Evolutionary conservation across 352 stramenopile genomes (phyloP).

Genomic region (Phytophthora kernoviae): DNA sequence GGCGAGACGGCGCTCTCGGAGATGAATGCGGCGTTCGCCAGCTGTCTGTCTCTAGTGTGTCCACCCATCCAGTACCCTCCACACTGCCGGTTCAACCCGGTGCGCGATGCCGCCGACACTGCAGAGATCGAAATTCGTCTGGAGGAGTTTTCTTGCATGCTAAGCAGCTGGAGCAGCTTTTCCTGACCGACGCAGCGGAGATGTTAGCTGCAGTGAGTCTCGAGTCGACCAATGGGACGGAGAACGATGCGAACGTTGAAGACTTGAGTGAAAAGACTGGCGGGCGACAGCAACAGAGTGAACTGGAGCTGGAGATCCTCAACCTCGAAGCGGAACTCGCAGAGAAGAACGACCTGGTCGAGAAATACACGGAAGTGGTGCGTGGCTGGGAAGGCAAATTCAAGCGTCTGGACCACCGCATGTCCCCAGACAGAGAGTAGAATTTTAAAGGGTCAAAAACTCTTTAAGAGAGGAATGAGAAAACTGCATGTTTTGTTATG

Average conservation of each 20-base stretch:
- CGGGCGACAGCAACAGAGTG: constrained; percentile 37
- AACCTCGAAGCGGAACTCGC: constrained; percentile 74
- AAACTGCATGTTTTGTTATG: background rate
- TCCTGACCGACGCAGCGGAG: constrained; percentile 47
- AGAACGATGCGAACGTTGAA: background rate
- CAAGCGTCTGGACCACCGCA: constrained; percentile 72
- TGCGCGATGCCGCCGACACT: constrained; percentile 81
- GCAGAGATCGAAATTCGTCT: constrained; percentile 71
- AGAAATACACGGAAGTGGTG: constrained; percentile 86
- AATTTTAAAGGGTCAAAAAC: too few relatives aligned
- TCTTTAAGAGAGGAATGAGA: background rate
- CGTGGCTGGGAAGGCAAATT: constrained; percentile 87
- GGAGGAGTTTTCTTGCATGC: constrained; percentile 82
- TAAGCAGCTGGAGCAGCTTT: constrained; percentile 82
- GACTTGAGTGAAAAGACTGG: background rate
- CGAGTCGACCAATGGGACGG: constrained; percentile 5
- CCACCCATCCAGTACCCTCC: constrained; percentile 84
- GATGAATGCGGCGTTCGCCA: constrained; percentile 82
- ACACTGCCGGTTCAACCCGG: constrained; percentile 83
- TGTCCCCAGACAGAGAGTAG: constrained; percentile 61
- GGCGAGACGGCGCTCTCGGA: constrained; percentile 53
- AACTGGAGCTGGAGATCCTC: constrained; percentile 78
- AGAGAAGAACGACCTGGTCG: constrained; percentile 87
- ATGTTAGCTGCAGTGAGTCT: constrained; percentile 18
- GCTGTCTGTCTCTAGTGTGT: constrained; percentile 75